Evolutionary conservation across 331 rosid genomes (phyloP).

Genomic region (Telfairia occidentalis): DNA sequence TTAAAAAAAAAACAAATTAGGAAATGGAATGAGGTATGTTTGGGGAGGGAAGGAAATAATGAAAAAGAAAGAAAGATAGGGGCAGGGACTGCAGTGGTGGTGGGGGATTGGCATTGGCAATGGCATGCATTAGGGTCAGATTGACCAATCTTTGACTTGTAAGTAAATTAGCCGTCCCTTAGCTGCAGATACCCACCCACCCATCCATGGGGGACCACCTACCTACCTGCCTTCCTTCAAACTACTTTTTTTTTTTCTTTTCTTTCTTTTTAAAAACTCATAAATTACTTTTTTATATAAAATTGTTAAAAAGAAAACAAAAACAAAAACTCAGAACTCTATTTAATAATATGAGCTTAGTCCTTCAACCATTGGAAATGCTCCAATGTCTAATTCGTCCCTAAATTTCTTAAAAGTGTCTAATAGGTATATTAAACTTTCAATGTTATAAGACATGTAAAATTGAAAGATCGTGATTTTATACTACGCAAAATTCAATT

Average conservation of each 20-base stretch:
- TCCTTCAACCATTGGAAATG: too few relatives aligned
- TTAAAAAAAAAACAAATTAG: too few relatives aligned
- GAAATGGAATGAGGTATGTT: too few relatives aligned
- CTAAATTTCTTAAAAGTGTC: too few relatives aligned
- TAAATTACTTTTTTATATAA: background rate
- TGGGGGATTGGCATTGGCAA: background rate
- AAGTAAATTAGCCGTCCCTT: background rate
- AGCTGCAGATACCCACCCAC: conserved; percentile 1
- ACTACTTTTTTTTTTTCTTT: background rate
- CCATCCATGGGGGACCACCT: background rate
- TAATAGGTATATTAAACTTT: too few relatives aligned
- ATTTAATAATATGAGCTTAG: too few relatives aligned
- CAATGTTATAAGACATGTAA: too few relatives aligned
- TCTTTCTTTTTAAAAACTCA: background rate
- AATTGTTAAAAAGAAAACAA: too few relatives aligned
- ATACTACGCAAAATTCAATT: too few relatives aligned
- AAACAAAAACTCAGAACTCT: too few relatives aligned
- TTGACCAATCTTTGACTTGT: conserved; percentile 12
- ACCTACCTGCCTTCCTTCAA: background rate
- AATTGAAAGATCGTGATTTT: too few relatives aligned
- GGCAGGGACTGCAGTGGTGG: conserved; percentile 1
- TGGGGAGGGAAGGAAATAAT: background rate
- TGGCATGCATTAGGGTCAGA: conserved; percentile 8
- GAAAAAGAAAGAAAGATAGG: background rate
- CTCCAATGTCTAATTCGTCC: too few relatives aligned